Percentiles rank a stretch among this genome's conserved stretches.
phyloP scores from a whole-genome alignment of 805 yeast species.

The Monosporozyma siamensis region DNA sequence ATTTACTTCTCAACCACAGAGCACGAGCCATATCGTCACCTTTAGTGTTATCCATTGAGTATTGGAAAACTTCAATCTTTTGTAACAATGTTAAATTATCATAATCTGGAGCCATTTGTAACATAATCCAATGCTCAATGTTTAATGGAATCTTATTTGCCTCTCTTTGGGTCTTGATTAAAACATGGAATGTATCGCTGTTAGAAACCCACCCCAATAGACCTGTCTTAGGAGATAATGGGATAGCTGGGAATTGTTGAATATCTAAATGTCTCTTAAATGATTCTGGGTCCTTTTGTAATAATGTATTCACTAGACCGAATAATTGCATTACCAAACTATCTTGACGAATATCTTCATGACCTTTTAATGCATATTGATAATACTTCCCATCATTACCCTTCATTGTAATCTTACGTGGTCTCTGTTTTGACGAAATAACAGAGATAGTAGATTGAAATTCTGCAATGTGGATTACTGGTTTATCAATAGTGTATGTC shows the following conservation, averaged over 20 bases:
- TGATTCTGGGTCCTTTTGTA: slow-evolving; percentile 87
- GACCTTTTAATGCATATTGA: slow-evolving; percentile 79
- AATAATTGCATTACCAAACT: slow-evolving; percentile 95
- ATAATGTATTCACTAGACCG: slow-evolving; percentile 85
- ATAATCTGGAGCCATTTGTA: slow-evolving; percentile 95
- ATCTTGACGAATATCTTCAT: slow-evolving; percentile 96
- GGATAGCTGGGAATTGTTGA: slow-evolving; percentile 87
- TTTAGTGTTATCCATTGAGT: slow-evolving; percentile 87
- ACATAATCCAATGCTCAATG: slow-evolving; percentile 90
- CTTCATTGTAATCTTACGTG: slow-evolving; percentile 66
- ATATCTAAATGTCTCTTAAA: slow-evolving; percentile 92
- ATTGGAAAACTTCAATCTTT: slow-evolving; percentile 93
- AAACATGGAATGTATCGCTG: slow-evolving; percentile 90
- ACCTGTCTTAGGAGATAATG: slow-evolving; percentile 95
- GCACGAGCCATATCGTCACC: slow-evolving; percentile 96
- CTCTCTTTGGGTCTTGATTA: slow-evolving; percentile 87
- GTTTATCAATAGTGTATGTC: slow-evolving; percentile 77
- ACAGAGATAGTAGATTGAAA: slow-evolving; percentile 82
- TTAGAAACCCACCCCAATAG: slow-evolving; percentile 95
- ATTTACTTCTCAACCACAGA: slow-evolving; percentile 89
- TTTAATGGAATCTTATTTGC: slow-evolving; percentile 80
- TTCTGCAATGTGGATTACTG: slow-evolving; percentile 57
- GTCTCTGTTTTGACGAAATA: slow-evolving; percentile 92
- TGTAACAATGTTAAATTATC: slow-evolving; percentile 82
- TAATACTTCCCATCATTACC: slow-evolving; percentile 93